Conservation (phyloP, 2,329 filamentous ascomycete genomes). For the Aspergillus ochraceoroseus region DNA sequence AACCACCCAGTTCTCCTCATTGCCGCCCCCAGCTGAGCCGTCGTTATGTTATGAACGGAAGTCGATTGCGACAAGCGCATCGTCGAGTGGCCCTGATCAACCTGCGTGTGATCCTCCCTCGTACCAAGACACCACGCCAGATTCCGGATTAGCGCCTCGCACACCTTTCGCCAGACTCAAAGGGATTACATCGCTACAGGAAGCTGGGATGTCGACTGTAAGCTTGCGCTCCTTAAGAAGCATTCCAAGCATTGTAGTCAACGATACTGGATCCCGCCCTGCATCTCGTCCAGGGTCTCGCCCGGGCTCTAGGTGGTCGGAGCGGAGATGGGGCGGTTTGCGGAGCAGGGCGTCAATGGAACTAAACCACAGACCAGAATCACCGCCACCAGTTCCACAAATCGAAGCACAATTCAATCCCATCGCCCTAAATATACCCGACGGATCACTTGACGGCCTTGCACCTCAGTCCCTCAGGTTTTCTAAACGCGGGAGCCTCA, state of each 20-base stretch:
- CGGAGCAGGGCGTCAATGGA: conserved; percentile 34
- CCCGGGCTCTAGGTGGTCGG: conserved; percentile 43
- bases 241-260: conserved; percentile 41
- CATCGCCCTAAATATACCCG: conserved; percentile 54
- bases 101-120: conserved; percentile 14
- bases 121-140: conserved; percentile 13
- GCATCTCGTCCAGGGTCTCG: conserved; percentile 35
- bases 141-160: conserved; percentile 12
- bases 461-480: conserved; percentile 52
- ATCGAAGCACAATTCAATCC: conserved; percentile 43
- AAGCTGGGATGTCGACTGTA: conserved; percentile 23
- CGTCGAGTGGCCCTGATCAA: conserved; percentile 18
- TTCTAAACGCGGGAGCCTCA: conserved; percentile 57
- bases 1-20: conserved; percentile 29
- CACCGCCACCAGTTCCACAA: conserved; percentile 33
- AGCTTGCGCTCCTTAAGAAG: conserved; percentile 33
- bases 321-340: conserved; percentile 41
- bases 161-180: conserved; percentile 13
- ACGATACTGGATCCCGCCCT: conserved; percentile 32
- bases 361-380: conserved; percentile 29
- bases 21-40: conserved; percentile 24
- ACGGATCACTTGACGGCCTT: conserved; percentile 51
- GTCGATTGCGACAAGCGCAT: conserved; percentile 25
- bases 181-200: conserved; percentile 18
- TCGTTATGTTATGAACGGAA: conserved; percentile 24